Conservation (phyloP, 2,329 filamentous ascomycete genomes). For the Penicillium rolfsii region DNA sequence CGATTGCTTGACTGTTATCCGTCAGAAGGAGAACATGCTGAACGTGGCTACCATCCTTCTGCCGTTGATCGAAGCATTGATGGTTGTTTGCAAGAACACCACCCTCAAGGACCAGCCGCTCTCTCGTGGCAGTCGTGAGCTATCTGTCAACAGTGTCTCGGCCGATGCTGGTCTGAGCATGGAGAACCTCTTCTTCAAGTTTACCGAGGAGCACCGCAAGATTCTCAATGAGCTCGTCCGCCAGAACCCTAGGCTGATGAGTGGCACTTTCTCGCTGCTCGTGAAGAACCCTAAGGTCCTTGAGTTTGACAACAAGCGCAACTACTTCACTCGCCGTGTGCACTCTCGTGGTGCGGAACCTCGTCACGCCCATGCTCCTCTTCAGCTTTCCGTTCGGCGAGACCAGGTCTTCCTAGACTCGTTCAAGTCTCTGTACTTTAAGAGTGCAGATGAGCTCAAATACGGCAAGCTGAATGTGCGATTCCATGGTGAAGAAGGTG, state of each 20-base stretch:
- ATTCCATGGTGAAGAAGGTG: constrained; percentile 95
- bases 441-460: constrained; percentile 95
- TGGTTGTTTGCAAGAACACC: constrained; percentile 99
- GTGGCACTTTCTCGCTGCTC: constrained; percentile 90
- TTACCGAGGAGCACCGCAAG: constrained; percentile 96
- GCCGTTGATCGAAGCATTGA: constrained; percentile 91
- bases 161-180: constrained; percentile 72
- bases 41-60: constrained; percentile 95
- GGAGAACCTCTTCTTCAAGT: constrained; percentile 91
- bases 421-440: constrained; percentile 98
- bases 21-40: constrained; percentile 90
- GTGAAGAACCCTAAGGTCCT: constrained; percentile 99
- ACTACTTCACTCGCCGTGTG: constrained; percentile 94
- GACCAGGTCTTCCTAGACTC: constrained; percentile 98
- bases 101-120: constrained; percentile 70
- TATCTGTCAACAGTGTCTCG: constrained; percentile 73
- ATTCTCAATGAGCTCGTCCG: constrained; percentile 97
- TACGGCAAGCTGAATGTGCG: constrained; percentile 97
- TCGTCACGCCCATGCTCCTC: constrained; percentile 71
- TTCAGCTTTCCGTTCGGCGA: constrained; percentile 87
- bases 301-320: constrained; percentile 99
- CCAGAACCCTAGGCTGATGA: constrained; percentile 97
- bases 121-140: constrained; percentile 62
- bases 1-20: constrained; percentile 82
- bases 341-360: constrained; percentile 73